These are phyloP conservation scores for Beauveria bassiana DNA, from an alignment of 2,329 filamentous ascomycete species.

Conservation along the genomic window DNA sequence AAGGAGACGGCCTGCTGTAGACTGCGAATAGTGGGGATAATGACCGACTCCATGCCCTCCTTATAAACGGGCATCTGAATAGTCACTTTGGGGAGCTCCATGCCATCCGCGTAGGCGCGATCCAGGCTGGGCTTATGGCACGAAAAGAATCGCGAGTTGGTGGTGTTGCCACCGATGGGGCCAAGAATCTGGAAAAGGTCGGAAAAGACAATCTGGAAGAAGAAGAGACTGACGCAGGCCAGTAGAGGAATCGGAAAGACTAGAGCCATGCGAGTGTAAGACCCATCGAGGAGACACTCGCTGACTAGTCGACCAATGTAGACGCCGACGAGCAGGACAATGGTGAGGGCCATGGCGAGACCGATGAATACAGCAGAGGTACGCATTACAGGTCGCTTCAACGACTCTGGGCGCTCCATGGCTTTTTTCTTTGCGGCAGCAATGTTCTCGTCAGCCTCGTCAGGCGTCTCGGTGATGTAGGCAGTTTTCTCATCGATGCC, in stretches of 20 bases:
- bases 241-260: slow-evolving; percentile 29
- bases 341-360: slow-evolving; percentile 27
- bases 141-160: slow-evolving; percentile 39
- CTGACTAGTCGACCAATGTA: slow-evolving; percentile 29
- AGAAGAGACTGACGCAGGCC: slow-evolving; percentile 27
- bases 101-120: slow-evolving; percentile 24
- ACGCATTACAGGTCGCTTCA: slow-evolving; percentile 31
- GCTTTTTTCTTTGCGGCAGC: slow-evolving; percentile 17
- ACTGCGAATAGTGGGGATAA: slow-evolving; percentile 40
- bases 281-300: slow-evolving; percentile 30
- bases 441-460: slow-evolving; percentile 15
- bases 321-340: slow-evolving; percentile 31
- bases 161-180: slow-evolving; percentile 34
- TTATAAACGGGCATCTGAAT: slow-evolving; percentile 37
- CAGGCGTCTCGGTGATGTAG: slow-evolving; percentile 6
- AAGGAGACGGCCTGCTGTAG: slow-evolving; percentile 41
- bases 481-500: slow-evolving; percentile 14
- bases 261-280: slow-evolving; percentile 30
- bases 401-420: slow-evolving; percentile 27
- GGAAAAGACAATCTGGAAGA: slow-evolving; percentile 35
- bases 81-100: slow-evolving; percentile 31
- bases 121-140: slow-evolving; percentile 27
- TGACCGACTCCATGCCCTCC: slow-evolving; percentile 33
- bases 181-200: slow-evolving; percentile 39
- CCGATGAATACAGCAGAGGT: slow-evolving; percentile 32